Evolutionary conservation across 768 basidiomycete genomes (phyloP), one percentile per base, ranked within the genome.

Genomic region (Tremella mesenterica): DNA sequence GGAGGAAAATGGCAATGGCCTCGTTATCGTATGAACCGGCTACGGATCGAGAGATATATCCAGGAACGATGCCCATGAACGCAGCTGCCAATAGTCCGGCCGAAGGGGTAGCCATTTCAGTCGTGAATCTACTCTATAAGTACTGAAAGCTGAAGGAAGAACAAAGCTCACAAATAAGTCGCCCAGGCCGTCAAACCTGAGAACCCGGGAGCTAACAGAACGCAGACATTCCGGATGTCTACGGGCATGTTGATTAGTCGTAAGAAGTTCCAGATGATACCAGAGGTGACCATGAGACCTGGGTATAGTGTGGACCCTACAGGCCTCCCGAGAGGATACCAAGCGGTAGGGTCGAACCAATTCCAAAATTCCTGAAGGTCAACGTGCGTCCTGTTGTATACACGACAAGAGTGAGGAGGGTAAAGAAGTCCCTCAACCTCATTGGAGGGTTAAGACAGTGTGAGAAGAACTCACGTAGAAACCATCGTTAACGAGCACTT

Each of bases 21-120:
- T 99, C 95, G 65, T 99, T 99, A 76, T 97, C 95, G 75, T 99
- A 99, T 18, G 93, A 97, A 23, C 95, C 95, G 6, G 95, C 95
- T 43, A 99, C 95, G 0, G 91, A 95, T 71, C 95, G 88, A 1
- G 95, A 97, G 67, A 99, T 99, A 75, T 99, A 99, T 14, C 95
- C 76, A 0, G 95, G 95, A 1, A 85, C 90, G 49, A 99, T 96
- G 59, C 89, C 95, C 66, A 99, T 99, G 77, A 99, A 95, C 4
- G 88, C 87, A 12, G 95, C 95, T 26, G 95, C 91, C 44, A 97
- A 80, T n/a, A 99, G 81, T 16, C 95, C 95, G 9, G 95, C 92
- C 45, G 88, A 86, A 56, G 88, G 85, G 59, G 87, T 88, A 70
- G 92, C 90, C 85, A 99, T 81, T 75, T 99, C 92, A 61, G 85